These are phyloP conservation scores for Metschnikowia similis DNA, from an alignment of 805 yeast species.

Conservation along the genomic window DNA sequence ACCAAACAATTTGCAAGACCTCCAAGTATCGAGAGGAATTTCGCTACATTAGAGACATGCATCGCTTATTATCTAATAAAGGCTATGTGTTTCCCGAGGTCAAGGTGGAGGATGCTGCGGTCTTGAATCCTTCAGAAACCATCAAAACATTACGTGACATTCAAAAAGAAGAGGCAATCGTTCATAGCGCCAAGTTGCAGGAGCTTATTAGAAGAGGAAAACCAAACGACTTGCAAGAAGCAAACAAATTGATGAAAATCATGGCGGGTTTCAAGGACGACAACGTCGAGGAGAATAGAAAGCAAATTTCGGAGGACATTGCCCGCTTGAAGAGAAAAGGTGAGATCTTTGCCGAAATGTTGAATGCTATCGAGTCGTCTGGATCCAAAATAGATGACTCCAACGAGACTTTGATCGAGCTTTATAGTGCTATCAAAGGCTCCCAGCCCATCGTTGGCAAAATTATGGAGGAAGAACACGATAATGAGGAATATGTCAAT, in stretches of 20 bases:
- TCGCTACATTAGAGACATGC: constrained; percentile 93
- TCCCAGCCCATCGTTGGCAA: constrained; percentile 85
- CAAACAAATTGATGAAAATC: constrained; percentile 92
- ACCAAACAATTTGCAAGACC: constrained; percentile 87
- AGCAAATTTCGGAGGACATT: constrained; percentile 77
- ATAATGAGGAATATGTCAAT: constrained; percentile 47
- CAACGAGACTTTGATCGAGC: constrained; percentile 75
- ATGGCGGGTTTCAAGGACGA: constrained; percentile 98
- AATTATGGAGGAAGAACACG: constrained; percentile 78
- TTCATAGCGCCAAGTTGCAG: constrained; percentile 91
- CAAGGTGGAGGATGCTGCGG: constrained; percentile 87
- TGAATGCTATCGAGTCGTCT: constrained; percentile 44
- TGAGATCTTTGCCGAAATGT: constrained; percentile 84
- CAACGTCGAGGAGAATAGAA: constrained; percentile 65
- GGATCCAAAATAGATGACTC: constrained; percentile 38
- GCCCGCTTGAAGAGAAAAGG: constrained; percentile 81
- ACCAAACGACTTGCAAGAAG: constrained; percentile 93
- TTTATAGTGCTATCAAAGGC: constrained; percentile 71
- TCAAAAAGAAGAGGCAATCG: constrained; percentile 87
- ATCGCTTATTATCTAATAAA: constrained; percentile 78
- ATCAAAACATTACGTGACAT: constrained; percentile 85
- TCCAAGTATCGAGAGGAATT: constrained; percentile 88
- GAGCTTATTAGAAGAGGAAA: constrained; percentile 93
- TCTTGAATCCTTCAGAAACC: constrained; percentile 82
- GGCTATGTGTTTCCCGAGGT: constrained; percentile 94